Evolutionary conservation across 2,329 filamentous ascomycete species (phyloP).

Genomic region (Talaromyces albobiverticillius): DNA sequence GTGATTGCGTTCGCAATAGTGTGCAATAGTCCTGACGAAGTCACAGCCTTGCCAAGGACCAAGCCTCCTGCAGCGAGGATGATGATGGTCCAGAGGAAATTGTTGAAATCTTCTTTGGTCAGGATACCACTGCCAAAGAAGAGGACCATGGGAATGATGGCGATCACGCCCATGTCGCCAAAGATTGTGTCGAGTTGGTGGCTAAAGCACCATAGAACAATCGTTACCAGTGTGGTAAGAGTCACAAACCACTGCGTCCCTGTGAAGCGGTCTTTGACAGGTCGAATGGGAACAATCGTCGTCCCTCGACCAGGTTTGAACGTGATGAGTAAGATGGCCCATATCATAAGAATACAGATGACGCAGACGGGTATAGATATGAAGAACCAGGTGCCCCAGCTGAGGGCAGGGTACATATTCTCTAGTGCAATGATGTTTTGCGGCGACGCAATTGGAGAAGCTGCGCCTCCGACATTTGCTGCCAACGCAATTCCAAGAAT

Average conservation of each 20-base stretch:
- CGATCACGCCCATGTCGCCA: conserved; percentile 97
- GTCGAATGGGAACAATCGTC: conserved; percentile 85
- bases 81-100: conserved; percentile 99
- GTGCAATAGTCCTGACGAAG: conserved; percentile 85
- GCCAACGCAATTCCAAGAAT: conserved; percentile 93
- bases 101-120: conserved; percentile 99
- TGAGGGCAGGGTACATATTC: conserved; percentile 88
- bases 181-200: conserved; percentile 85
- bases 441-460: conserved; percentile 93
- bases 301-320: conserved; percentile 84
- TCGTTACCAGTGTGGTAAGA: conserved; percentile 76
- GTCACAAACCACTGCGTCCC: conserved; percentile 92
- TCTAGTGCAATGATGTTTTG: conserved; percentile 96
- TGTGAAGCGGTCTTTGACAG: conserved; percentile 82
- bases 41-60: conserved; percentile 89
- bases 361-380: conserved; percentile 89
- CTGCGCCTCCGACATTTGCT: conserved; percentile 93
- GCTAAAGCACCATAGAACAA: conserved; percentile 85
- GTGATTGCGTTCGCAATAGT: conserved; percentile 81
- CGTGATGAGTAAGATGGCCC: conserved; percentile 77
- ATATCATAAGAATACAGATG: conserved; percentile 82
- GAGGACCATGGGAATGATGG: conserved; percentile 89
- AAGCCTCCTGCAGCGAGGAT: conserved; percentile 93
- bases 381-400: conserved; percentile 97
- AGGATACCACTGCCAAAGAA: conserved; percentile 97